Percentiles rank a stretch among this genome's conserved stretches.
phyloP scores from a whole-genome alignment of 345 rosid species.

The Brassica juncea region DNA sequence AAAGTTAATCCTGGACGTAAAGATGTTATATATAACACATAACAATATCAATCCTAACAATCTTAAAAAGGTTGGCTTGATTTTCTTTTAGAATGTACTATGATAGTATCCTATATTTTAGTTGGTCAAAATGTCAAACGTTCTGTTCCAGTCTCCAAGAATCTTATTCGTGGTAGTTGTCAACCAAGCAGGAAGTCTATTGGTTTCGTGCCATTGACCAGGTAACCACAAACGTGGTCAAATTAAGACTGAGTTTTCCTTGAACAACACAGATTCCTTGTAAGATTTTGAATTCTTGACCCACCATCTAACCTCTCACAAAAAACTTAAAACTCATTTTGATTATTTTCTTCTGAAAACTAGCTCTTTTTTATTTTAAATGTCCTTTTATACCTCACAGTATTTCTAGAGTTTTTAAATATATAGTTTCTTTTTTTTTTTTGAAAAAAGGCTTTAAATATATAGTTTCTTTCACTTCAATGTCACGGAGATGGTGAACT shows the following conservation, averaged over 20 bases:
- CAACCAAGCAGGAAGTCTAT: conserved; percentile 19
- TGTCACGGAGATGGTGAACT: background rate
- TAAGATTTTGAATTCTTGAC: background rate
- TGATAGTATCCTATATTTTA: background rate
- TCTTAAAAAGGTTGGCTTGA: background rate
- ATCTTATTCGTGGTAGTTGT: conserved; percentile 22
- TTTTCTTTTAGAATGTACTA: background rate
- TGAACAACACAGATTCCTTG: background rate
- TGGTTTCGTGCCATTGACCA: conserved; percentile 23
- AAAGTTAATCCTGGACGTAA: background rate
- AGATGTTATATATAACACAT: background rate
- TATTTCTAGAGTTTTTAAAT: background rate
- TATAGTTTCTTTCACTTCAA: background rate
- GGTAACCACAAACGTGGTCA: conserved; percentile 23
- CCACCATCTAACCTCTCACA: background rate
- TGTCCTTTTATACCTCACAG: background rate
- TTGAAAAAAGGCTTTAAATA: background rate
- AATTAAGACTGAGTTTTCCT: background rate
- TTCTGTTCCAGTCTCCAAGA: background rate
- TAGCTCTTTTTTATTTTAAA: background rate
- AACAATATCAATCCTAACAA: background rate
- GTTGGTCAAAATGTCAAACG: conserved; percentile 21
- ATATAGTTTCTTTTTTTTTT: background rate
- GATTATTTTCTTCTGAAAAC: background rate
- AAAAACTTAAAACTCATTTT: background rate